Percentiles rank a stretch among this genome's conserved stretches.
phyloP scores from a whole-genome alignment of 192 early-diverging fungal genomes.

The Coemansia asiatica region DNA sequence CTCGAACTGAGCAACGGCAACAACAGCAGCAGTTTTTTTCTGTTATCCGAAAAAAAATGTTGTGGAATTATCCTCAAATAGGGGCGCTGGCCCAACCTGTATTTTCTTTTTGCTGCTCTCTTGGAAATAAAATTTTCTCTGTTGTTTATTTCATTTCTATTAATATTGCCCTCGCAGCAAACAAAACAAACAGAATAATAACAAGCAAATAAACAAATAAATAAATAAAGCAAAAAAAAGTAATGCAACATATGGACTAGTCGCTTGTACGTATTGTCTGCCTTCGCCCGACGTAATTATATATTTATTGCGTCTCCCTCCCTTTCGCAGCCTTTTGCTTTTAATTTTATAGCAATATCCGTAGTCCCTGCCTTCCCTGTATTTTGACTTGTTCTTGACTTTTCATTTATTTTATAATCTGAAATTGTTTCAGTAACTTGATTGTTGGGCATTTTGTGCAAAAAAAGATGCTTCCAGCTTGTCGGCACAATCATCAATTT shows the following conservation, averaged over 20 bases:
- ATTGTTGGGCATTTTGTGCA: background rate
- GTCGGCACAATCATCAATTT: slow-evolving; percentile 4
- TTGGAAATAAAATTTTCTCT: too few relatives aligned
- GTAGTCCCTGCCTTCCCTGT: background rate
- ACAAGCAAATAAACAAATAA: background rate
- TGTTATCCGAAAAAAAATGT: background rate
- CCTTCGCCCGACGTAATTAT: background rate
- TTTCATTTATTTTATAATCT: background rate
- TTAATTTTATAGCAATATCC: background rate
- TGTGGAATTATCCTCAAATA: background rate
- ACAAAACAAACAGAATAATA: background rate
- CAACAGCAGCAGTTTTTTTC: too few relatives aligned
- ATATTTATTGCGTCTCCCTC: background rate
- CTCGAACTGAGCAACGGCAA: background rate
- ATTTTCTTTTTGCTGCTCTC: background rate
- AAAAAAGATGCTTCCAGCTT: slow-evolving; percentile 1
- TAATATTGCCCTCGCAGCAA: background rate
- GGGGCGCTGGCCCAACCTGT: background rate
- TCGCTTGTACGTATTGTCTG: background rate
- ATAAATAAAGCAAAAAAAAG: background rate
- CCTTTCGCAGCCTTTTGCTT: background rate
- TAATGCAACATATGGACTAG: background rate
- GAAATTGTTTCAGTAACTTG: background rate
- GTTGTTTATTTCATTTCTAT: background rate
- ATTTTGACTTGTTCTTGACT: background rate